phyloP scores from a whole-genome alignment of 257 asterid species.

The Solanum tarapatanum region DNA sequence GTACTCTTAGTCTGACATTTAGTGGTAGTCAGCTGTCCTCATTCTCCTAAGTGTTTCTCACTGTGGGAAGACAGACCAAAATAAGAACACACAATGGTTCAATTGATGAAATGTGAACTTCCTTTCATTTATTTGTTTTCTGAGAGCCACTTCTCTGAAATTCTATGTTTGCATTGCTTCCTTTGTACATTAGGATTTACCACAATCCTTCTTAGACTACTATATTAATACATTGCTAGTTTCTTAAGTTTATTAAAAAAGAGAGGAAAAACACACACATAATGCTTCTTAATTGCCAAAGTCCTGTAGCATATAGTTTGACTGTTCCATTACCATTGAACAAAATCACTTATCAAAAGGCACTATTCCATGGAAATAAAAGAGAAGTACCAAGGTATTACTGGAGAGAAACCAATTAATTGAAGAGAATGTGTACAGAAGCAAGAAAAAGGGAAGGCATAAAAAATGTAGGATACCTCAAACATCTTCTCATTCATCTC shows the following conservation, averaged over 20 bases:
- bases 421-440: background rate
- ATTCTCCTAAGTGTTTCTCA: background rate
- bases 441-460: background rate
- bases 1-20: background rate
- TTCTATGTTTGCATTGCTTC: background rate
- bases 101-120: background rate
- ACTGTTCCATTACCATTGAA: background rate
- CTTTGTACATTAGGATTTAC: background rate
- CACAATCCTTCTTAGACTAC: background rate
- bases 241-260: background rate
- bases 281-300: background rate
- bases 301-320: background rate
- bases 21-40: background rate
- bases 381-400: background rate
- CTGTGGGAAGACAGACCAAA: background rate
- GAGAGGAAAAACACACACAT: background rate
- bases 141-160: background rate
- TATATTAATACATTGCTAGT: background rate
- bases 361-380: background rate
- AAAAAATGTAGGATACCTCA: constrained; percentile 40
- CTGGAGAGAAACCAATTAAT: background rate
- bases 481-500: constrained; percentile 84
- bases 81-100: background rate
- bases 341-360: background rate
- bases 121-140: background rate